Conservation (phyloP, 306 rosid species). For the Prunus salicina region DNA sequence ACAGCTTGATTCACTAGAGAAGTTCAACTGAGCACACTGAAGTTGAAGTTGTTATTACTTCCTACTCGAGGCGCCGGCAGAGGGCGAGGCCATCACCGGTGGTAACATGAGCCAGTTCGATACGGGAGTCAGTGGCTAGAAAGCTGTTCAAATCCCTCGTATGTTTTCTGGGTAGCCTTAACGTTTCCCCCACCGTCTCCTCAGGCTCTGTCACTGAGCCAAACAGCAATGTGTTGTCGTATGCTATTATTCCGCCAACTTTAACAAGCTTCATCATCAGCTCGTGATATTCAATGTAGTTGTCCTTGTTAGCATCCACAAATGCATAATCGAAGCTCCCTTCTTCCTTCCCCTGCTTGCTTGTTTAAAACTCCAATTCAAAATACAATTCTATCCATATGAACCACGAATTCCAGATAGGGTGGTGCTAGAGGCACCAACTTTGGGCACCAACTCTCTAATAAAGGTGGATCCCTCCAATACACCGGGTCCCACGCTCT, state of each 20-base stretch:
- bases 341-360: slow-evolving; percentile 31
- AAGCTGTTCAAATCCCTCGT: slow-evolving; percentile 31
- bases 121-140: slow-evolving; percentile 37
- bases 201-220: slow-evolving; percentile 41
- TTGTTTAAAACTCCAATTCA: background rate
- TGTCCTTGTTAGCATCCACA: slow-evolving; percentile 51
- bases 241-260: slow-evolving; percentile 54
- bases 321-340: slow-evolving; percentile 51
- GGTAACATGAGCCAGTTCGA: slow-evolving; percentile 39
- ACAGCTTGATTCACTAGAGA: background rate
- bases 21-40: background rate
- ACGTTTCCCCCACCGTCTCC: background rate
- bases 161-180: background rate
- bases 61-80: slow-evolving; percentile 33
- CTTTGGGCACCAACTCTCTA: no score
- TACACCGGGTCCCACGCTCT: no score
- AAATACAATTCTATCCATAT: background rate
- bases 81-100: slow-evolving; percentile 49
- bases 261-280: slow-evolving; percentile 42
- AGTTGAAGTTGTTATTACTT: background rate
- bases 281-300: slow-evolving; percentile 47
- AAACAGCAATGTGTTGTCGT: slow-evolving; percentile 54
- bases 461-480: no score
- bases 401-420: no score
- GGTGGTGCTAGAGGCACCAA: no score